Base-by-base conservation (phyloP, 192 early-diverging fungal species). In the Gonapodya prolifera region DNA sequence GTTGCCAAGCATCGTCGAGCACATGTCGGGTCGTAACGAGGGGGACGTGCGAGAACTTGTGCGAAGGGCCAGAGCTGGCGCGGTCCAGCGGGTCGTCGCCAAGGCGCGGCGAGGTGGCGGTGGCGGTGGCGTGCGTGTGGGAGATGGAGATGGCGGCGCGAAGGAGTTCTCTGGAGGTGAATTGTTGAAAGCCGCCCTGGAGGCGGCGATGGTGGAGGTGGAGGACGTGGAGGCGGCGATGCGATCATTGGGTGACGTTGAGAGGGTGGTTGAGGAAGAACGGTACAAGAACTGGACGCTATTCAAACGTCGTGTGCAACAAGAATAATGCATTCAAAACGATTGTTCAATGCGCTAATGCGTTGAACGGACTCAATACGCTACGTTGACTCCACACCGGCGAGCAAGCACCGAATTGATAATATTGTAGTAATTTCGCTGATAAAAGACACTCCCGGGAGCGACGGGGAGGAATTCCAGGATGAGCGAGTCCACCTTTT, bases 391-490 rank as follows among this genome's bases (percentile, higher is more conserved):
- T 23, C 45, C 45, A 61, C 45, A 61, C 8, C 8, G 45, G 29
- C 71, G 71, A 16, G 71, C 32, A 8, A 32, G 8, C 8, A 73
- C 32, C 18, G 71, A 18, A 18, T 73, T 18, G 8, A 73, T 18
- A 29, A 73, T 73, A 29, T 73, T 18, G 71, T 30, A 32, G 71
- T 73, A 73, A 29, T 73, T 73, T 8, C 71, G 18, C 31, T 18
- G 18, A 32, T 73, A 73, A 32, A 73, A 73, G 71, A 73, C 71
- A 73, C 71, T 73, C 8, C 18, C 71, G 8, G 71, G 71, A 32
- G 71, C 71, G 16, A 73, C 18, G 31, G 71, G 71, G 8, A 73
- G 28, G 31, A 73, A 73, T 32, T 73, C 71, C 16, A 73, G 45
- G 8, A 61, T 23, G 45, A 61, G 45, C 8, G 45, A 8, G 23